These are phyloP conservation scores for Schizochytrium sp. DNA, from an alignment of 108 stramenopile species.

Conservation along the genomic window DNA sequence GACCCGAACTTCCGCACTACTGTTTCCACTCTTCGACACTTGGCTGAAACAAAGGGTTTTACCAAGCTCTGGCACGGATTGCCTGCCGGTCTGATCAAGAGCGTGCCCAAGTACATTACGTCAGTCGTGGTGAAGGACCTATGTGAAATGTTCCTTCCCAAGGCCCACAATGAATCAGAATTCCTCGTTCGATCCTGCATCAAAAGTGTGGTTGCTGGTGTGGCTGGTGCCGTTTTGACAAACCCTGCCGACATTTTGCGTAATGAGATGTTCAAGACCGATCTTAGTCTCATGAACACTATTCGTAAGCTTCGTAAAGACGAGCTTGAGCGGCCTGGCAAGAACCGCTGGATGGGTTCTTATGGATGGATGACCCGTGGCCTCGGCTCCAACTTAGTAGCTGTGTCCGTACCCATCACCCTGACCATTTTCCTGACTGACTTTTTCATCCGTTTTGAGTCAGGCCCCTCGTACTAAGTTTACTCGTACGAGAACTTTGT, in stretches of 20 bases:
- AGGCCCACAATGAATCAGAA: conserved; percentile 52
- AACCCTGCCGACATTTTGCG: conserved; percentile 97
- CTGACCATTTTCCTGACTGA: conserved; percentile 96
- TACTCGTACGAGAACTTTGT: no score
- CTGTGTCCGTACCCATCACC: conserved; percentile 93
- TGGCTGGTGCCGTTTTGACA: conserved; percentile 94
- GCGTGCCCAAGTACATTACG: conserved; percentile 96
- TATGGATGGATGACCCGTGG: conserved; percentile 79
- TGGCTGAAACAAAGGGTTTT: conserved; percentile 79
- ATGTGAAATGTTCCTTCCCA: conserved; percentile 77
- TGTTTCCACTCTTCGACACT: conserved; percentile 79
- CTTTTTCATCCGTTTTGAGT: conserved; percentile 60
- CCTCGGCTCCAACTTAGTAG: conserved; percentile 82
- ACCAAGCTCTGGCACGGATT: conserved; percentile 90
- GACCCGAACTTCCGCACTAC: conserved; percentile 80
- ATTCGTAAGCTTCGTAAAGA: conserved; percentile 73
- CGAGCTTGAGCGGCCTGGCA: conserved; percentile 72
- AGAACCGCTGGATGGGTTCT: conserved; percentile 80
- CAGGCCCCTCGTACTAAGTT: background rate
- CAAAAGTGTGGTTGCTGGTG: conserved; percentile 88
- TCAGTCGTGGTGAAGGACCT: conserved; percentile 91
- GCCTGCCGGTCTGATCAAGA: conserved; percentile 92
- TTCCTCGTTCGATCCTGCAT: conserved; percentile 82
- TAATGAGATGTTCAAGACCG: conserved; percentile 99
- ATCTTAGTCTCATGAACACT: conserved; percentile 79